Evolutionary conservation across 495 filamentous ascomycete species (phyloP).

Genomic region (Daldinia decipiens): DNA sequence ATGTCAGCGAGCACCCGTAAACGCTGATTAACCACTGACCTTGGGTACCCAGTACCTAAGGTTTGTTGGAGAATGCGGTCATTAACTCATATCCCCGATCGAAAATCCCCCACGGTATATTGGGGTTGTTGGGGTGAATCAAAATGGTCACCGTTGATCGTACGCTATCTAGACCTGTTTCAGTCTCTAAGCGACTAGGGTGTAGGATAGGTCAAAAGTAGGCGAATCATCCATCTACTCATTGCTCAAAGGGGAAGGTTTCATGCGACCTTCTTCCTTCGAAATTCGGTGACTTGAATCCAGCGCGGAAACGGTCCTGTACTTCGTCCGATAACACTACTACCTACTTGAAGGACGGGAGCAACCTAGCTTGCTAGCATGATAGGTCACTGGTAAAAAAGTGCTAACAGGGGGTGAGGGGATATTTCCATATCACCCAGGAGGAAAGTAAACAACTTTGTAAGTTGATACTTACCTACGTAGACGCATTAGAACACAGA

Average conservation of each 20-base stretch:
- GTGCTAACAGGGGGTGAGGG: conserved; percentile 24
- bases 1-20: conserved; percentile 33
- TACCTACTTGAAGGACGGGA: conserved; percentile 31
- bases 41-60: neutral
- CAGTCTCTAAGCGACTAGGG: conserved; percentile 44
- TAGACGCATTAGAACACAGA: neutral
- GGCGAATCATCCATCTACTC: conserved; percentile 32
- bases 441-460: neutral
- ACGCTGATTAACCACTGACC: conserved; percentile 13
- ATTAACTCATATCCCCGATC: conserved; percentile 22
- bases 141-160: conserved; percentile 40
- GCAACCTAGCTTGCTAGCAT: conserved; percentile 33
- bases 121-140: conserved; percentile 34
- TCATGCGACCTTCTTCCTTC: conserved; percentile 41
- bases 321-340: conserved; percentile 30
- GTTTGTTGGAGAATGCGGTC: conserved; percentile 5
- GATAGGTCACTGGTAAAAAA: conserved; percentile 15
- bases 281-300: conserved; percentile 18
- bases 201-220: conserved; percentile 41
- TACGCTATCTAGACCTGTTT: conserved; percentile 45
- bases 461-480: neutral
- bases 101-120: conserved; percentile 24
- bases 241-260: conserved; percentile 39
- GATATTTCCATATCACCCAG: neutral
- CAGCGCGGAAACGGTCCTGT: conserved; percentile 38